Base-by-base conservation (phyloP, 192 early-diverging fungal species). In the Diversispora eburnea region DNA sequence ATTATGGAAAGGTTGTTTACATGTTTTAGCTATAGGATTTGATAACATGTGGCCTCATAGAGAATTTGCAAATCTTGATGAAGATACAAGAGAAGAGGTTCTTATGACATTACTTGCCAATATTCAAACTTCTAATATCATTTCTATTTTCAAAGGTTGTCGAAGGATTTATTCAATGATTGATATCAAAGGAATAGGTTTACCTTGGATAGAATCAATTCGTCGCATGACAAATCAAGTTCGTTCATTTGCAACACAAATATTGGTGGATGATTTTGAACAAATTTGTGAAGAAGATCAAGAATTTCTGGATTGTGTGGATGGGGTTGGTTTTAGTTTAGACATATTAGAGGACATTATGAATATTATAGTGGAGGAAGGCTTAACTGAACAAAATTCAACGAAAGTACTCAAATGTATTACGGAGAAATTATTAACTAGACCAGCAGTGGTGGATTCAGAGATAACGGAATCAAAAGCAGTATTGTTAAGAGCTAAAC, bases 301-400 rank as follows among this genome's bases (percentile, higher is more conserved):
- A 52, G 72, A 73, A 64, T 73, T 73, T 73, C 43, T 73, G 15
- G 33, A 73, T 73, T 73, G 72, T 45, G 72, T 73, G 8, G 72
- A 73, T 55, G 72, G 72, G 17, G 51, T 73, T 52, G 72, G 72
- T 6, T 73, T 64, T 64, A 64, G 60, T 51, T 64, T 47, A 8
- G 72, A 64, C 42, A 62, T 73, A 41, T 65, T 73, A 64, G 72
- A 73, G 61, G 72, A 73, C 51, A 73, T 73, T 64, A 73, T 63
- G 72, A 54, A 42, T 49, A 17, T 42, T 22, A 39, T 73, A 51
- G 61, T 73, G 10, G 61, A 73, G 13, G 61, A 73, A 51, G 61
- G 72, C 20, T 60, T 73, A 52, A 64, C 60, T 5, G 72, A 73
- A 48, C 49, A 64, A 43, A 73, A 73, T 55, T 19, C 72, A 8